Conservation (phyloP, 139 green algal species). For the Ettlia oleoabundans region DNA sequence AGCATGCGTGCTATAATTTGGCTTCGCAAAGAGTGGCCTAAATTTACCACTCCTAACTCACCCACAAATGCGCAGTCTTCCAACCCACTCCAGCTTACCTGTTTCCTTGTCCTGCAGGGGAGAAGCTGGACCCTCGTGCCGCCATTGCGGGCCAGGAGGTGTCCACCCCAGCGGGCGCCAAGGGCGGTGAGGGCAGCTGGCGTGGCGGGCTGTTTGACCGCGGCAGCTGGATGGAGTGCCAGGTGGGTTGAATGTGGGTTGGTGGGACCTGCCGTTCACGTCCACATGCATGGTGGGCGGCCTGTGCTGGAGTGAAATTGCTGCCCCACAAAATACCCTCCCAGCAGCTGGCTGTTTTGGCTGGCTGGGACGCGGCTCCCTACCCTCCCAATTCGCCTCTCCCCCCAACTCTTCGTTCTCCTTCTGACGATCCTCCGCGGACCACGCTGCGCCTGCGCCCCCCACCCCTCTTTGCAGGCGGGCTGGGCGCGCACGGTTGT, state of each 20-base stretch:
- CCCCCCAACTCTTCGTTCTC: too few relatives aligned
- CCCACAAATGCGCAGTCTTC: not conserved
- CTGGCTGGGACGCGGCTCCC: too few relatives aligned
- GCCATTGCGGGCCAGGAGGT: constrained; percentile 70
- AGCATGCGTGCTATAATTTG: too few relatives aligned
- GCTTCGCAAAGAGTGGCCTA: too few relatives aligned
- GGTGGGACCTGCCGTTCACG: constrained; percentile 93
- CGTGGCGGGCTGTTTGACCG: constrained; percentile 89
- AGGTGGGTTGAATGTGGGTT: constrained; percentile 91
- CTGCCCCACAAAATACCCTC: too few relatives aligned
- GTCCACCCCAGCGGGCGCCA: not conserved
- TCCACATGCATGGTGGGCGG: too few relatives aligned
- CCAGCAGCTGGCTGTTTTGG: too few relatives aligned
- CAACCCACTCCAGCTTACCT: not conserved
- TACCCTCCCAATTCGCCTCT: too few relatives aligned
- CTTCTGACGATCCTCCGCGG: not conserved
- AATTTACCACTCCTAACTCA: too few relatives aligned
- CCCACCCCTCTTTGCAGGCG: constrained; percentile 19
- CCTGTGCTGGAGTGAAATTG: too few relatives aligned
- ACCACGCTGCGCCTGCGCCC: not conserved
- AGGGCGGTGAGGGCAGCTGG: constrained; percentile 49
- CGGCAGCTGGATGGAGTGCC: constrained; percentile 86
- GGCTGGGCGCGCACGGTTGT: constrained; percentile 96
- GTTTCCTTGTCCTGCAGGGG: too few relatives aligned
- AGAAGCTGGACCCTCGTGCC: constrained; percentile 85